A percentile compares a stretch with the other conserved stretches of the same genome.
Conservation (phyloP, 768 basidiomycete genomes). For the Phallus indusiatus region DNA sequence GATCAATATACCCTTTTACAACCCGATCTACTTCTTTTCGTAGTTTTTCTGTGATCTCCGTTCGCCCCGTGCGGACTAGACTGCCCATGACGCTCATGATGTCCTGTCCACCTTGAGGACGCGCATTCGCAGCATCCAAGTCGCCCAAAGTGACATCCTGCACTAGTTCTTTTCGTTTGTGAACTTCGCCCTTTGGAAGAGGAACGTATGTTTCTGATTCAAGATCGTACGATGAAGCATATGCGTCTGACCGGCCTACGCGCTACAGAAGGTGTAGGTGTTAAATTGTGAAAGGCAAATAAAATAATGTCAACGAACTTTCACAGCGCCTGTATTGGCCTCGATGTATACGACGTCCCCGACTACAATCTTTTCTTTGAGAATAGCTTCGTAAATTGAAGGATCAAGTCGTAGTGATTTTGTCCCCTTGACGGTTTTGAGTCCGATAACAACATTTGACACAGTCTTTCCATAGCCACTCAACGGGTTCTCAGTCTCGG, state of each 20-base stretch:
- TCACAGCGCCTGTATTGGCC: slow-evolving; percentile 87
- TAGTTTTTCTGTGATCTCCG: slow-evolving; percentile 96
- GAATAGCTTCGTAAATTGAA: slow-evolving; percentile 91
- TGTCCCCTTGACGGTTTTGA: slow-evolving; percentile 89
- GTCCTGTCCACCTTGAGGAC: slow-evolving; percentile 94
- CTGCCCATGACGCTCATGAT: slow-evolving; percentile 96
- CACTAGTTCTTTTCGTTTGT: slow-evolving; percentile 91
- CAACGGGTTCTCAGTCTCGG: slow-evolving; percentile 94
- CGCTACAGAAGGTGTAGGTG: slow-evolving; percentile 38
- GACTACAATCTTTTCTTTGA: slow-evolving; percentile 93
- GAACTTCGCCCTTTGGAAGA: slow-evolving; percentile 91
- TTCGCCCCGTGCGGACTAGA: slow-evolving; percentile 85
- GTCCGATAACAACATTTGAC: slow-evolving; percentile 89
- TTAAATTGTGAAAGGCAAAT: slow-evolving; percentile 1
- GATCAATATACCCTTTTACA: slow-evolving; percentile 94
- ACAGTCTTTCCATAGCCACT: slow-evolving; percentile 98
- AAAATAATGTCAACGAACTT: slow-evolving; percentile 46
- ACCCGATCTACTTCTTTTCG: slow-evolving; percentile 95
- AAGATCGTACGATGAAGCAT: slow-evolving; percentile 94
- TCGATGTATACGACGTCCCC: slow-evolving; percentile 98
- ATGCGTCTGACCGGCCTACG: slow-evolving; percentile 94
- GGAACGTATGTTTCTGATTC: slow-evolving; percentile 99
- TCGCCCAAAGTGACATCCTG: slow-evolving; percentile 94
- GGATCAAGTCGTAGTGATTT: slow-evolving; percentile 94
- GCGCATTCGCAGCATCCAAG: slow-evolving; percentile 91